phyloP scores from a whole-genome alignment of 1,284 basidiomycete genomes.

The Cutaneotrichosporon sp. region DNA sequence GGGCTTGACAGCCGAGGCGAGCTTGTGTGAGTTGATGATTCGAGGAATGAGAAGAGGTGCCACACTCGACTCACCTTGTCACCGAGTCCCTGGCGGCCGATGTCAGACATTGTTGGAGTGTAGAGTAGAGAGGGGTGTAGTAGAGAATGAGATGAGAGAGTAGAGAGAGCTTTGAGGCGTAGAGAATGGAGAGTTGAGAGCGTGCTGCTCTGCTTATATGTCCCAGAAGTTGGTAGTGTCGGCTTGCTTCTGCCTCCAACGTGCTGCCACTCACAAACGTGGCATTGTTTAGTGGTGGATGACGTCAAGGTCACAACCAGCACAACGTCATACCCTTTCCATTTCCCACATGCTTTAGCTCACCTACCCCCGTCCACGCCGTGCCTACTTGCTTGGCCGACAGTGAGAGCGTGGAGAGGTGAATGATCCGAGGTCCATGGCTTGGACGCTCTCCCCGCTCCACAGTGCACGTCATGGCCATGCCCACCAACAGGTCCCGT shows the following conservation, averaged over 20 bases:
- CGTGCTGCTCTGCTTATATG: not conserved
- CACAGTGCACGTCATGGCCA: not conserved
- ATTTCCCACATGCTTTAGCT: no score
- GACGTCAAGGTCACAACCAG: not conserved
- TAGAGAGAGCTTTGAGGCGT: not conserved
- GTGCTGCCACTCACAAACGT: no score
- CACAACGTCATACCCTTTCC: no score
- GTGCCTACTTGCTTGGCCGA: no score
- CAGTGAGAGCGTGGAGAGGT: no score
- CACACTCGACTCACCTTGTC: constrained; percentile 37
- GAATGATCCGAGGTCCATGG: not conserved
- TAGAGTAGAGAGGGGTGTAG: constrained; percentile 1
- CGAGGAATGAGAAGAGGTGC: not conserved
- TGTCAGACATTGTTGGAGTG: constrained; percentile 24
- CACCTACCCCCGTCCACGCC: no score
- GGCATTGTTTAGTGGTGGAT: not conserved
- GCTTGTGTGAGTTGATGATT: constrained; percentile 13
- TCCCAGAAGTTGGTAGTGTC: not conserved
- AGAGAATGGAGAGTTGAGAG: not conserved
- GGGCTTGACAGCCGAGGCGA: constrained; percentile 44
- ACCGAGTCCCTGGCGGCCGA: constrained; percentile 44
- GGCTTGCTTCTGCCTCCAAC: not conserved
- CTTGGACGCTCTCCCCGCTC: not conserved
- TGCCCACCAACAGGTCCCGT: not conserved
- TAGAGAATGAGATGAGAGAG: not conserved